Conservation (phyloP, 2,329 filamentous ascomycete genomes). For the Verticillium dahliae region DNA sequence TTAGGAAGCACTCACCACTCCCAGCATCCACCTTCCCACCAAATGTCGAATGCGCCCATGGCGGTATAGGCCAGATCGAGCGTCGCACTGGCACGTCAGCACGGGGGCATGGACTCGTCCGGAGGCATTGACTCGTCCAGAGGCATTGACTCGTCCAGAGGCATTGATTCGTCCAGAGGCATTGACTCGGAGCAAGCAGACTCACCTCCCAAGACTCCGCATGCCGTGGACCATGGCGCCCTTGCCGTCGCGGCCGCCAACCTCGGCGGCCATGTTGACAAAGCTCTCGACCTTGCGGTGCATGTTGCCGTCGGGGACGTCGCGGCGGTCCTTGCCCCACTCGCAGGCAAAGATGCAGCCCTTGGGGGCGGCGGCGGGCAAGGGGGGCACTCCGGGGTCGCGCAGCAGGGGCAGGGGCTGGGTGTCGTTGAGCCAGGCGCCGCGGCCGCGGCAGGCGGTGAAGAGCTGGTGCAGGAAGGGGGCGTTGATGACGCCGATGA, state of each 20-base stretch:
- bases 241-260: slow-evolving; percentile 53
- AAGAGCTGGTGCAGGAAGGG: slow-evolving; percentile 66
- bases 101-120: background rate
- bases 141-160: background rate
- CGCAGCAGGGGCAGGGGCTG: slow-evolving; percentile 57
- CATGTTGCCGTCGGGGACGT: slow-evolving; percentile 61
- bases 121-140: background rate
- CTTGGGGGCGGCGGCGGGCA: slow-evolving; percentile 58
- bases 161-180: background rate
- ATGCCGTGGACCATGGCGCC: slow-evolving; percentile 78
- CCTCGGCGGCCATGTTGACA: slow-evolving; percentile 65
- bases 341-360: slow-evolving; percentile 70
- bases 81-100: slow-evolving; percentile 47
- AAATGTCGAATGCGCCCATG: slow-evolving; percentile 71
- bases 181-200: background rate
- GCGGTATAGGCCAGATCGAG: slow-evolving; percentile 69
- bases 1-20: slow-evolving; percentile 51
- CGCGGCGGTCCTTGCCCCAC: slow-evolving; percentile 72
- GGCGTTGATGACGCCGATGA: slow-evolving; percentile 67
- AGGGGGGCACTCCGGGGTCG: slow-evolving; percentile 49
- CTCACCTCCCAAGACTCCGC: slow-evolving; percentile 56
- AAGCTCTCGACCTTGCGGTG: slow-evolving; percentile 68
- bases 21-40: slow-evolving; percentile 80
- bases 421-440: slow-evolving; percentile 63
- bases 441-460: slow-evolving; percentile 57